Percentiles rank a stretch among this genome's conserved stretches.
Conservation (phyloP, 2,329 filamentous ascomycete genomes). For the Paraconiothyrium sp. region DNA sequence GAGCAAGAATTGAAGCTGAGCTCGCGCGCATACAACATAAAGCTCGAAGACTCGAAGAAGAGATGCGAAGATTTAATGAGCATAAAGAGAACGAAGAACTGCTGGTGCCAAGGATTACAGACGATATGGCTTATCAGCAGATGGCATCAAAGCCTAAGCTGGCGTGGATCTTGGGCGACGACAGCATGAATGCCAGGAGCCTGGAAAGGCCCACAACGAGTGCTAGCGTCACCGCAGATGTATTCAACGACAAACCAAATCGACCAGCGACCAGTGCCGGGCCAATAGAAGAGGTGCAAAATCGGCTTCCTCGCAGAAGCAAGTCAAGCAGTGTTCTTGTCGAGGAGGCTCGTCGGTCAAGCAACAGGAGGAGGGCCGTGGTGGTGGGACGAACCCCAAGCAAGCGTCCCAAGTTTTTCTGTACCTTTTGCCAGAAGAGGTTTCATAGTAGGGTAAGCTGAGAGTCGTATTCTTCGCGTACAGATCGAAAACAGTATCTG, state of each 20-base stretch:
- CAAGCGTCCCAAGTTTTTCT: constrained; percentile 33
- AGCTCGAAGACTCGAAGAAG: constrained; percentile 28
- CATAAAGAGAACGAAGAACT: constrained; percentile 19
- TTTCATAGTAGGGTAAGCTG: constrained; percentile 53
- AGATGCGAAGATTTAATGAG: constrained; percentile 22
- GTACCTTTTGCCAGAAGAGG: constrained; percentile 38
- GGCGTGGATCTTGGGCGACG: constrained; percentile 34
- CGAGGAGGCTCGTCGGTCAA: constrained; percentile 18
- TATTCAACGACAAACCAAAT: constrained; percentile 21
- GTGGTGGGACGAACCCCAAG: constrained; percentile 22
- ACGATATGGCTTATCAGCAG: constrained; percentile 32
- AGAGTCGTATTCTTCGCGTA: background rate
- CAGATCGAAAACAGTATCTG: background rate
- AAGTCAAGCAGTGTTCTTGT: constrained; percentile 32
- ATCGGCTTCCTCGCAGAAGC: constrained; percentile 16
- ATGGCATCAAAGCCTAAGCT: constrained; percentile 35
- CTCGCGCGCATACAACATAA: constrained; percentile 31
- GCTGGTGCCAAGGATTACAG: constrained; percentile 22
- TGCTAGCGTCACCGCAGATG: constrained; percentile 18
- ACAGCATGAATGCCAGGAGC: constrained; percentile 20
- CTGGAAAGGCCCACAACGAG: constrained; percentile 28
- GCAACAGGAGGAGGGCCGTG: background rate
- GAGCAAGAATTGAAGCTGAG: constrained; percentile 29
- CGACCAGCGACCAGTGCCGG: constrained; percentile 24
- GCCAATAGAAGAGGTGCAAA: constrained; percentile 8